Base-by-base conservation (phyloP, 1,284 basidiomycete species). In the Vanrija sp. region DNA sequence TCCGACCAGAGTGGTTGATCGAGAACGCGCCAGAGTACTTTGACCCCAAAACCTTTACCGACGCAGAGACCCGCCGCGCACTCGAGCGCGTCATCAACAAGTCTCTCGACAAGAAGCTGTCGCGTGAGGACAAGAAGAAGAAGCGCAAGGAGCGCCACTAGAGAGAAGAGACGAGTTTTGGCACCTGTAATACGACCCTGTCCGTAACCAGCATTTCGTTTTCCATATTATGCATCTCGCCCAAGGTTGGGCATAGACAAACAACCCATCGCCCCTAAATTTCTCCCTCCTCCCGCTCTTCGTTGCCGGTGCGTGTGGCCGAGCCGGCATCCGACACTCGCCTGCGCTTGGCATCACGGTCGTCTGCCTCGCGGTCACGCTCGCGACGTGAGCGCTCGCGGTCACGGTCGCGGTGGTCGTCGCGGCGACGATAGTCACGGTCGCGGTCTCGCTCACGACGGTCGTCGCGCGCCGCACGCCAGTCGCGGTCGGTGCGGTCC, bases 1-100 rank as follows among this genome's bases (percentile, higher is more conserved):
- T 98, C 51, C 81, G 84, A 66, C 83, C 88, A 2, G 93, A 97
- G 68, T 98, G 96, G 90, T 77, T 98, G 16, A 75, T 96, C 41
- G 92, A 97, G 69, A 85, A 81, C 62, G 90, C 92, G 0, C 76
- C 83, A 0, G 70, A 71, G 24, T 98, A 98, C 78, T 98, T 73
- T 59, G 72, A 75, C 61, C 67, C 71, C 18, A 51, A 59, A 24
- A 56, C 62, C 3, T 75, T 75, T 67, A 68, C 68, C 6, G 65
- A 73, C 47, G 68, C 64, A 47, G 73, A 72, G 57, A 64, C 64
- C 1, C 49, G 69, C 23, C 54, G 73, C 25, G 73, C 73, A 3
- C 55, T 75, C 22, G 62, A 72, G 43, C 57, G 73, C 43, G 69
- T 71, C 18, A 53, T 73, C 14, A 59, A 56, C 49, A 56, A 56